These are phyloP conservation scores for Ceratobasidium theobromae DNA, from an alignment of 1,284 basidiomycete genomes.

Conservation along the genomic window DNA sequence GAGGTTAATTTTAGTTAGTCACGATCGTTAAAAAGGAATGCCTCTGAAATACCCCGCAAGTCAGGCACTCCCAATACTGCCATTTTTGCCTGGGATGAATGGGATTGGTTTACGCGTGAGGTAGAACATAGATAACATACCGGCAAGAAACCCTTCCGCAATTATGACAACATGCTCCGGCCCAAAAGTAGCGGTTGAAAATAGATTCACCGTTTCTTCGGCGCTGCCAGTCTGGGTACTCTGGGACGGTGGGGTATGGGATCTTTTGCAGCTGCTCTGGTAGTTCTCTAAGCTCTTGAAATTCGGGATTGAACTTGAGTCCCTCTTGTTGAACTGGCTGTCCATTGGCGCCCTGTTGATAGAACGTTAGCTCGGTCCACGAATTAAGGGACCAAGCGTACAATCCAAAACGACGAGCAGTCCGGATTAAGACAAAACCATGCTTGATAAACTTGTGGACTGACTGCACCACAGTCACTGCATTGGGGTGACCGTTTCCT, in stretches of 20 bases:
- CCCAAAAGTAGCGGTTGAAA: slow-evolving; percentile 30
- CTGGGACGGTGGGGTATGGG: slow-evolving; percentile 20
- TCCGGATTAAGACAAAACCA: slow-evolving; percentile 18
- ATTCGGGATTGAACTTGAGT: slow-evolving; percentile 2
- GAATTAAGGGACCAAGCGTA: background rate
- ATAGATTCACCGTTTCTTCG: slow-evolving; percentile 15
- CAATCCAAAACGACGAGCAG: slow-evolving; percentile 18
- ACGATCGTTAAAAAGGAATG: background rate
- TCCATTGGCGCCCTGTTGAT: background rate
- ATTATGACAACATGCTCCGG: slow-evolving; percentile 15
- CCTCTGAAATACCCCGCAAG: background rate
- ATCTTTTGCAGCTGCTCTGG: slow-evolving; percentile 10
- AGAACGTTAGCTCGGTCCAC: background rate
- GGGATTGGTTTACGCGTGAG: background rate
- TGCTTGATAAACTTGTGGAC: slow-evolving; percentile 12
- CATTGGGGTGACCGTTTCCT: background rate
- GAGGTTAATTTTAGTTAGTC: background rate
- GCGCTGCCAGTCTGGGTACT: slow-evolving; percentile 19
- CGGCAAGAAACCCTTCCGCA: slow-evolving; percentile 26
- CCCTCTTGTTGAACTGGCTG: background rate
- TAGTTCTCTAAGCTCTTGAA: slow-evolving; percentile 1
- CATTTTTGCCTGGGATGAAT: slow-evolving; percentile 13
- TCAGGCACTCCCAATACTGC: slow-evolving; percentile 23
- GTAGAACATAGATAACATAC: background rate
- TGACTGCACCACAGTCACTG: background rate